These are phyloP conservation scores for Neoboletus magnificus DNA, from an alignment of 768 basidiomycete species.

Conservation along the genomic window DNA sequence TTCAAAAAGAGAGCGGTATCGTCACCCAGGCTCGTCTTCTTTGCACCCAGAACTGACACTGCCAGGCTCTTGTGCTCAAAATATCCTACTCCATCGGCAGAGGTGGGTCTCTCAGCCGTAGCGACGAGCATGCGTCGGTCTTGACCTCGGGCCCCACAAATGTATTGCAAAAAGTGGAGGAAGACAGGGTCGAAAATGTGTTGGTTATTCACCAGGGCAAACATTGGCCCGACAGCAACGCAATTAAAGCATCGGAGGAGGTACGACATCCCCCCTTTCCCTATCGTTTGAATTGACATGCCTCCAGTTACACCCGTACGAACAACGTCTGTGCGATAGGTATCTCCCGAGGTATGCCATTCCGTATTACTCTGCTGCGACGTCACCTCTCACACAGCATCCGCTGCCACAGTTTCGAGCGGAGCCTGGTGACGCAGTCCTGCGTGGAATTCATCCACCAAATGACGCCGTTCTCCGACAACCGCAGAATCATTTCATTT, in stretches of 20 bases:
- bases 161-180: constrained; percentile 47
- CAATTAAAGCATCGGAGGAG: constrained; percentile 44
- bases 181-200: constrained; percentile 52
- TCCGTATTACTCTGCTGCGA: constrained; percentile 3
- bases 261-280: constrained; percentile 29
- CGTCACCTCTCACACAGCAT: constrained; percentile 10
- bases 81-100: constrained; percentile 17
- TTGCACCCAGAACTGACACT: constrained; percentile 43
- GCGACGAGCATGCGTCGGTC: neutral
- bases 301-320: constrained; percentile 51
- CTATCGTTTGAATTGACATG: neutral
- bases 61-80: constrained; percentile 37
- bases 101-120: constrained; percentile 14
- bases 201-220: constrained; percentile 39
- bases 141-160: constrained; percentile 45
- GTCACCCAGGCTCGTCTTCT: constrained; percentile 40
- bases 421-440: constrained; percentile 7
- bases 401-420: constrained; percentile 7
- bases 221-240: constrained; percentile 35
- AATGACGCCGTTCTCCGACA: constrained; percentile 24
- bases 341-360: neutral
- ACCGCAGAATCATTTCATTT: constrained; percentile 29
- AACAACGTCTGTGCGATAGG: constrained; percentile 44
- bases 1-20: constrained; percentile 20
- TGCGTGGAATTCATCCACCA: constrained; percentile 24